These are phyloP conservation scores for Melaleuca quinquenervia DNA, from an alignment of 345 rosid species.

Conservation along the genomic window DNA sequence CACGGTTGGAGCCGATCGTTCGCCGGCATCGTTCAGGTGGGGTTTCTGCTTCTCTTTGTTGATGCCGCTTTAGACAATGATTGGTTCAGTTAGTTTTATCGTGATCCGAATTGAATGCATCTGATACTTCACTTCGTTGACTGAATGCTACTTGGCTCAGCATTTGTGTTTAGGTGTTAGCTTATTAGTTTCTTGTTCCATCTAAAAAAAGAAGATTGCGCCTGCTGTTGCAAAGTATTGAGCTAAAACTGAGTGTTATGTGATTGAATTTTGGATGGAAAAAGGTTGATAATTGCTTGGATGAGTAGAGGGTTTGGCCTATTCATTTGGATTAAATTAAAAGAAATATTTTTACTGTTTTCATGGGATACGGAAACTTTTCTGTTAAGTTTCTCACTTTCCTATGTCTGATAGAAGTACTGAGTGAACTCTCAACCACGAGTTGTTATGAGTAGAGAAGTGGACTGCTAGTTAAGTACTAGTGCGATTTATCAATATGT, in stretches of 20 bases:
- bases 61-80: not conserved
- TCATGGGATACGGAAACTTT: not conserved
- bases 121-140: not conserved
- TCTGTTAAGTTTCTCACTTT: not conserved
- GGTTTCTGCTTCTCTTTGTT: not conserved
- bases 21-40: constrained; percentile 91
- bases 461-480: not conserved
- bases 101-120: not conserved
- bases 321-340: not conserved
- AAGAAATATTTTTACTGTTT: not conserved
- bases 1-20: constrained; percentile 98
- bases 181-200: not conserved
- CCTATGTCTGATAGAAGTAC: not conserved
- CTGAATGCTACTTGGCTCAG: not conserved
- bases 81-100: not conserved
- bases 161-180: not conserved
- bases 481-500: not conserved
- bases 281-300: not conserved
- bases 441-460: not conserved
- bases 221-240: not conserved
- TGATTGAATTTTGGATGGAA: not conserved
- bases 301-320: not conserved
- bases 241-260: not conserved
- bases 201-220: not conserved
- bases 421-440: not conserved